These are phyloP conservation scores for Penicillium ucsense DNA, from an alignment of 495 filamentous ascomycete genomes.

Conservation along the genomic window DNA sequence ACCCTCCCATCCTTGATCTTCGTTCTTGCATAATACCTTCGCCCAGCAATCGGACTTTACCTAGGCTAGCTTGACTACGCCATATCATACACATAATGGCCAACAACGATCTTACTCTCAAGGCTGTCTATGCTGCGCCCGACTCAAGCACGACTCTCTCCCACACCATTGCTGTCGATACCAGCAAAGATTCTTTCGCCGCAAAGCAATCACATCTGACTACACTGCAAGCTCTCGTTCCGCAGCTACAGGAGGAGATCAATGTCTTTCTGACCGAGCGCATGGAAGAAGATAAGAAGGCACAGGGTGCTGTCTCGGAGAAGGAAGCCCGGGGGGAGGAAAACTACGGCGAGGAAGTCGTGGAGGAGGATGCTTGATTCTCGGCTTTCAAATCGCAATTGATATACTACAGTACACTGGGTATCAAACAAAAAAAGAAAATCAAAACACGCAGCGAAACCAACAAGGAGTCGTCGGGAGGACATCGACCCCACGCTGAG, in stretches of 20 bases:
- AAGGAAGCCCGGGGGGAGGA: constrained; percentile 66
- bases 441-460: constrained; percentile 7
- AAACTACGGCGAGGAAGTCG: constrained; percentile 73
- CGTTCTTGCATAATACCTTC: not conserved
- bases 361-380: constrained; percentile 43
- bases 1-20: not conserved
- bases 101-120: constrained; percentile 19
- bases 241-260: constrained; percentile 57
- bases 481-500: no score
- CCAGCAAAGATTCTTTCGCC: constrained; percentile 24
- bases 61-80: no score
- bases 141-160: constrained; percentile 29
- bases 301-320: constrained; percentile 38
- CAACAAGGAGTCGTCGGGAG: not conserved
- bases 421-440: constrained; percentile 26
- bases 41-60: no score
- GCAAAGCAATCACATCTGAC: constrained; percentile 58
- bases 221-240: constrained; percentile 50
- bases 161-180: constrained; percentile 30
- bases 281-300: constrained; percentile 81
- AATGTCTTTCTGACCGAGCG: constrained; percentile 75
- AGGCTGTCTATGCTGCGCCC: constrained; percentile 52
- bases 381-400: constrained; percentile 1
- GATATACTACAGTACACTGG: constrained; percentile 16
- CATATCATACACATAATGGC: constrained; percentile 4